Base-by-base conservation (phyloP, 345 rosid species). In the Eucalyptus cloeziana region DNA sequence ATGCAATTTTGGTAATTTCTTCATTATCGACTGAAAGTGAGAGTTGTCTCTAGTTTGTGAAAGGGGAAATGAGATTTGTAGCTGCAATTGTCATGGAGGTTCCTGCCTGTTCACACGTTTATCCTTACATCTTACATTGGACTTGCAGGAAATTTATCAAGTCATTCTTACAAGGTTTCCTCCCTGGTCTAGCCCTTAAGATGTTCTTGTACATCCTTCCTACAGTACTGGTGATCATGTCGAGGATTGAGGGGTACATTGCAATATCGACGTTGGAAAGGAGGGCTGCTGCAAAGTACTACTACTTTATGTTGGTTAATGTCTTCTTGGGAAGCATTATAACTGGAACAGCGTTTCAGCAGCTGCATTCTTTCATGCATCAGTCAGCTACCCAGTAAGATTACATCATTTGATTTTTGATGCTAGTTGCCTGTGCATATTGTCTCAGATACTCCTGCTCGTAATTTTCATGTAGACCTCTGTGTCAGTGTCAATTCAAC, bases 121-220 rank as follows among this genome's bases (percentile, higher is more conserved):
- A 71, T 86, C 86, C 17, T n/a, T 27, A 87, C 62, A 76, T 80
- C 49, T 24, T 56, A 17, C 86, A 76, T 51, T 50, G 83, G n/a
- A 89, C 9, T 37, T 88, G 94, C 96, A 97, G 99, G 96, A 91
- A 92, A 56, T 93, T 98, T 92, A 95, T 98, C 91, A 98, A 98
- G 94, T 98, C 99, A 54, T 97, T 98, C 95, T 95, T 98, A 86
- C 99, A 98, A 90, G 99, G 99, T 89, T 98, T 98, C 90, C 97
- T 98, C 76, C 99, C 99, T 1, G 99, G 99, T 91, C 96, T 98
- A 58, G 99, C 98, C 87, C 96, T 98, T 80, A 98, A 98, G 91
- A 91, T 97, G 79, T 98, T 98, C 91, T 85, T 98, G 91, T 95
- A 92, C 92, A 91, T 98, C 90, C 98, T 98, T 60, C 99, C 99